Base-by-base conservation (phyloP, 805 yeast species). In the Dipodascopsis uninucleata region DNA sequence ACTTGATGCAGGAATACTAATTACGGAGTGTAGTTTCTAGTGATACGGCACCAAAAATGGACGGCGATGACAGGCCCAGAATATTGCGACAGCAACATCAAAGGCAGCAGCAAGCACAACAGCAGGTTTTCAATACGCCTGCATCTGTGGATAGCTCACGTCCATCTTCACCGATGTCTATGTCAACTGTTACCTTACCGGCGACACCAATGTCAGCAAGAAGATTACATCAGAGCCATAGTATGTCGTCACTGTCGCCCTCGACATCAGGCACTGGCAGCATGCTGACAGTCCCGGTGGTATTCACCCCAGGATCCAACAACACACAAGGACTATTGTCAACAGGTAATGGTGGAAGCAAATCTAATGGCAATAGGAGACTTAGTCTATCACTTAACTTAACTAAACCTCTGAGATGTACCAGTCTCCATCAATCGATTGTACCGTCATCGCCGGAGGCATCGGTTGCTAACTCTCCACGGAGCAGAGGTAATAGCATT, bases 371-470 rank as follows among this genome's bases (percentile, higher is more conserved):
- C 8, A 14, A 24, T 12, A 28, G 39, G 16, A 16, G 43, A 5
- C 41, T 22, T 4, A 31, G 43, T 3, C 28, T 39, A 8, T 39
- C 43, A 5, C 10, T 39, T n/a, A 39, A 26, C 26, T 28, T 32
- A 23, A 20, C 39, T 12, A 39, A 39, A 31, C 43, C 43, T 10
- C 22, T 39, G 24, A 22, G 43, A 7, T 39, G 43, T 24, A 39
- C 43, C 12, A 39, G 43, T 17, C 41, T 39, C 9, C 43, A 39
- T 12, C 43, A 39, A 10, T 39, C 43, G 26, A 39, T 31, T 36
- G 39, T 32, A 14, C 23, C 39, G 23, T 22, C 40, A 17, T 23
- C 43, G 4, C 39, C 43, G 4, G 43, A 39, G 18, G 28, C 29
- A n/a, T 31, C 41, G 9, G 41, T 14, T 9, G n/a, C 26, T 21